Percentiles rank a stretch among this genome's conserved stretches.
phyloP scores from a whole-genome alignment of 495 filamentous ascomycete genomes.

The Trichoderma virens region DNA sequence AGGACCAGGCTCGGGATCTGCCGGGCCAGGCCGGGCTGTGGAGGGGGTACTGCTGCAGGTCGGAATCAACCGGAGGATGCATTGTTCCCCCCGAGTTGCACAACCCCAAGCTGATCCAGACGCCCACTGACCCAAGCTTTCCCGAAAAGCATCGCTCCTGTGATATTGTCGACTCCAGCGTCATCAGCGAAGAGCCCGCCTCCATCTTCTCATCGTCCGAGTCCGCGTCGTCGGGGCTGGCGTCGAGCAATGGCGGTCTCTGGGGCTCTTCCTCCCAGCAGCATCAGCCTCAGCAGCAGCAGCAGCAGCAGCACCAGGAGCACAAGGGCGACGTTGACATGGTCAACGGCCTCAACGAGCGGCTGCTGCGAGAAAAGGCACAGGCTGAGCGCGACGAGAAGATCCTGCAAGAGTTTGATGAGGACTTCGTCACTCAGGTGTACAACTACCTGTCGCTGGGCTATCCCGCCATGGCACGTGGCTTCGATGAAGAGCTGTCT shows the following conservation, averaged over 20 bases:
- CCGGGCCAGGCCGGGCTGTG: conserved; percentile 49
- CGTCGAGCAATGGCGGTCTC: neutral
- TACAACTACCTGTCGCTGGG: conserved; percentile 93
- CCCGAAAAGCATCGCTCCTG: conserved; percentile 28
- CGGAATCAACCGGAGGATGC: conserved; percentile 26
- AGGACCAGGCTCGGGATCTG: conserved; percentile 37
- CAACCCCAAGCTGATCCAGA: conserved; percentile 29
- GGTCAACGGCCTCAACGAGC: conserved; percentile 41
- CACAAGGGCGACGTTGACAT: conserved; percentile 32
- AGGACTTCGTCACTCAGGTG: conserved; percentile 86
- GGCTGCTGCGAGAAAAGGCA: conserved; percentile 39
- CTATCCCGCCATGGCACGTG: conserved; percentile 73
- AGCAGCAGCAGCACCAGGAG: conserved; percentile 13
- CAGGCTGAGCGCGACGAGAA: conserved; percentile 41
- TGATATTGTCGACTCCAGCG: conserved; percentile 23
- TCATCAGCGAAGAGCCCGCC: conserved; percentile 21
- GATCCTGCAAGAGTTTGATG: conserved; percentile 61
- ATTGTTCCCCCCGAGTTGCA: conserved; percentile 28
- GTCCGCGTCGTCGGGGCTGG: neutral
- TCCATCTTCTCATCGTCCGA: conserved; percentile 11
- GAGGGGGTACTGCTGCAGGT: conserved; percentile 57
- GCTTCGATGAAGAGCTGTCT: conserved; percentile 74
- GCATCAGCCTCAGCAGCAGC: neutral
- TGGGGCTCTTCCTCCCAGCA: conserved; percentile 13
- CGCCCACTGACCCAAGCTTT: conserved; percentile 23